Evolutionary conservation across 768 basidiomycete genomes (phyloP), one percentile per base, ranked within the genome.

Genomic region (Sarcomyxa edulis): DNA sequence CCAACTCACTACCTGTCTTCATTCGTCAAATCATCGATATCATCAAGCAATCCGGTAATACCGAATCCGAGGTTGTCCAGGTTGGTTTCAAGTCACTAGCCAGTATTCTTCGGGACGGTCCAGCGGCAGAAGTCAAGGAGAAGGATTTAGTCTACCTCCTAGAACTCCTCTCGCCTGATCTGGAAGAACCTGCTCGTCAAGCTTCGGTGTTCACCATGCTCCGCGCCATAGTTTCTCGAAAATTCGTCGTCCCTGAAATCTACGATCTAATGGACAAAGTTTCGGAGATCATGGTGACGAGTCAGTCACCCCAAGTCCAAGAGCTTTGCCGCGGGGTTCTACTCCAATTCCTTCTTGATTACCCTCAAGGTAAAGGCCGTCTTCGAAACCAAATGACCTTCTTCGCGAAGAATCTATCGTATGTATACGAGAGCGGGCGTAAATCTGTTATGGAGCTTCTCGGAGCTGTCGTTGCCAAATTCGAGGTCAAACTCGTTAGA

Each of bases 181-280:
- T 99, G 7, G 94, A 98, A 57, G 95, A 97, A 23, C 80, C 86
- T 0, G 70, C 69, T 9, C 80, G 91, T 5, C 96, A 99, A 59
- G 76, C 74, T 3, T 73, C 90, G 7, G 84, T 89, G 6, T 98
- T 99, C 57, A 66, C 85, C 1, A 75, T 98, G 49, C 75, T 99
- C 11, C 84, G 91, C 7, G 86, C 93, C 18, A 91, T 98, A 48
- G 81, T 98, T 11, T 74, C 84, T 5, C 80, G 94, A 22, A 90
- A 88, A 54, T 87, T 98, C 46, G 81, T 98, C 22, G 89, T 95
- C 0, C 90, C 90, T 0, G 96, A 98, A 60, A 84, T 99, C 35
- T 99, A 99, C 63, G 94, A 98, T 58, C 63, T 94, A 24, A 97
- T 99, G 94, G 89, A 90, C 43, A 81, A 81, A 42, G 81, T 97